phyloP scores from a whole-genome alignment of 2,329 filamentous ascomycete genomes.

The Cryphonectria nitschkei region DNA sequence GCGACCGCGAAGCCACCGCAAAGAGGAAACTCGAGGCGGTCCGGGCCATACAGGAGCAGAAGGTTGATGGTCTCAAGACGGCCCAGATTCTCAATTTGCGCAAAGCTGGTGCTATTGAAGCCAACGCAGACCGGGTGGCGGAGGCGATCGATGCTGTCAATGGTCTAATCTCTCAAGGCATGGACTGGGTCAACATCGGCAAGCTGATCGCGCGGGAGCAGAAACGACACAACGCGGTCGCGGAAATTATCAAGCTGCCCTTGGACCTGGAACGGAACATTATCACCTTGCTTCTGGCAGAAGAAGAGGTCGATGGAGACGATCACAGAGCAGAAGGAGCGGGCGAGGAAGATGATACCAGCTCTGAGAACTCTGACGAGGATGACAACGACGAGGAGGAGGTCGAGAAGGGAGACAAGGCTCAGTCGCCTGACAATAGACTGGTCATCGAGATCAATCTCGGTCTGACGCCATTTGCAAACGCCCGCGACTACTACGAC shows the following conservation, averaged over 20 bases:
- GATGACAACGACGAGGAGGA: conserved; percentile 26
- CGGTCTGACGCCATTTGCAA: conserved; percentile 79
- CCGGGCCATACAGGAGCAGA: conserved; percentile 78
- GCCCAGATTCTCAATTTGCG: conserved; percentile 81
- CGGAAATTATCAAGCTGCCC: conserved; percentile 82
- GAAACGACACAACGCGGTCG: conserved; percentile 78
- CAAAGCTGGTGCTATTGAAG: conserved; percentile 88
- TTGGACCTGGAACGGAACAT: conserved; percentile 89
- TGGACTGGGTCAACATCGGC: conserved; percentile 96
- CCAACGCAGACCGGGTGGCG: conserved; percentile 87
- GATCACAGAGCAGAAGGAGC: conserved; percentile 48
- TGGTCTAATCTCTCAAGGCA: conserved; percentile 86
- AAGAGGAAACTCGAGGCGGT: conserved; percentile 86
- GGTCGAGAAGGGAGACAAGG: conserved; percentile 37
- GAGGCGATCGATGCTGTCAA: conserved; percentile 94
- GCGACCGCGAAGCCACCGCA: conserved; percentile 80
- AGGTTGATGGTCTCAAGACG: conserved; percentile 81
- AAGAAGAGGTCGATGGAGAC: conserved; percentile 67
- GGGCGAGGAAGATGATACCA: conserved; percentile 64
- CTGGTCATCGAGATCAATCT: conserved; percentile 86
- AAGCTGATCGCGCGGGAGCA: conserved; percentile 89
- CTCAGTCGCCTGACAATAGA: conserved; percentile 52
- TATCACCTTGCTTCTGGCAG: conserved; percentile 77
- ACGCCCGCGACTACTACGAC: conserved; percentile 89
- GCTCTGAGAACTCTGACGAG: conserved; percentile 55